phyloP scores from a whole-genome alignment of 2,329 filamentous ascomycete species.

The Coniella lustricola region DNA sequence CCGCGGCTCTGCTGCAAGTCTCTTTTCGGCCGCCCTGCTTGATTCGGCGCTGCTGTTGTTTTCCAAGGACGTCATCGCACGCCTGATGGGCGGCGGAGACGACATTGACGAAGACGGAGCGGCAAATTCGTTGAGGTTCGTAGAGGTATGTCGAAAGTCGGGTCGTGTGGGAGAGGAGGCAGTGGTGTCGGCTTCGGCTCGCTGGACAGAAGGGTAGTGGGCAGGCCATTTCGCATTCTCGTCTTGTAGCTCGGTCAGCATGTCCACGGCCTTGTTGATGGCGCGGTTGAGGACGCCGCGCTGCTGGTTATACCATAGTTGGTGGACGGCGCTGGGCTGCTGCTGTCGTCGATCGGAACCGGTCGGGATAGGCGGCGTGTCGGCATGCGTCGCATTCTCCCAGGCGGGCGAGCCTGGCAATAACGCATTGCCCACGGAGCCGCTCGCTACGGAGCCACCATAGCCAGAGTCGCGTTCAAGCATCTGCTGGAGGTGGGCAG shows the following conservation, averaged over 20 bases:
- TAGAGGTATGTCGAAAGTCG: conserved; percentile 55
- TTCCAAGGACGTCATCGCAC: conserved; percentile 67
- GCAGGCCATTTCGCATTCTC: conserved; percentile 92
- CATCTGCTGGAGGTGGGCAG: conserved; percentile 70
- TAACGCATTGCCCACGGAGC: conserved; percentile 37
- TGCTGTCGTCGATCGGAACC: conserved; percentile 59
- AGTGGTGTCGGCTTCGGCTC: conserved; percentile 39
- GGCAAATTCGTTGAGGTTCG: conserved; percentile 45
- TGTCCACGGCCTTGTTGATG: conserved; percentile 79
- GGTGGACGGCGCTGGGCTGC: conserved; percentile 78
- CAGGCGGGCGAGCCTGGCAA: conserved; percentile 31
- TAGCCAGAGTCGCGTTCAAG: conserved; percentile 89
- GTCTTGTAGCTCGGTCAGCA: conserved; percentile 73
- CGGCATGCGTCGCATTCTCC: conserved; percentile 39
- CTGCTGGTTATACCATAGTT: conserved; percentile 93
- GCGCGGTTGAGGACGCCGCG: conserved; percentile 78
- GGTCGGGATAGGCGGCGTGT: conserved; percentile 35
- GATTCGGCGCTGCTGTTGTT: conserved; percentile 59
- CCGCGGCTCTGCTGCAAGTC: conserved; percentile 62
- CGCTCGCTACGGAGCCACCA: conserved; percentile 68
- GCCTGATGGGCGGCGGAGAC: conserved; percentile 37
- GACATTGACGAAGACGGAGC: conserved; percentile 25
- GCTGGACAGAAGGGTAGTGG: conserved; percentile 82
- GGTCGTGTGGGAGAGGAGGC: conserved; percentile 49
- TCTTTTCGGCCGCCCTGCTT: conserved; percentile 61